Conservation (phyloP, 2,329 filamentous ascomycete species). For the Pseudopyrenochaeta lycopersici region DNA sequence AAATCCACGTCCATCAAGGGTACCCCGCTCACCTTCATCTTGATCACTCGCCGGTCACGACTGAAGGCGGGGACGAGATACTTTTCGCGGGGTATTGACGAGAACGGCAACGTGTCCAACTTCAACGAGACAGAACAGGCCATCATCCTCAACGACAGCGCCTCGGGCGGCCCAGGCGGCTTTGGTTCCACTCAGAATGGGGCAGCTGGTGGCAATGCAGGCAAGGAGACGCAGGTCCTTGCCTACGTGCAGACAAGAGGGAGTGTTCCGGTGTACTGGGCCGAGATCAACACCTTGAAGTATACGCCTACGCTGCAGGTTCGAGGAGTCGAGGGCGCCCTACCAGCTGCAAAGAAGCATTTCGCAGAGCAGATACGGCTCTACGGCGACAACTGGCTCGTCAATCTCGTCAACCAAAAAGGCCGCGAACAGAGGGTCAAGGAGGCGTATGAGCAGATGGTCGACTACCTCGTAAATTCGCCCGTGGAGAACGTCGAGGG, state of each 20-base stretch:
- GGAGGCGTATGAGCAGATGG: conserved; percentile 90
- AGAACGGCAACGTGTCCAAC: conserved; percentile 94
- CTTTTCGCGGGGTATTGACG: conserved; percentile 92
- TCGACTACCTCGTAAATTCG: conserved; percentile 76
- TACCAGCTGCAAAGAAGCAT: conserved; percentile 82
- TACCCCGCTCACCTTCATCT: conserved; percentile 81
- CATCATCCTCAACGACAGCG: conserved; percentile 84
- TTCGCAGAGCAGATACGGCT: conserved; percentile 92
- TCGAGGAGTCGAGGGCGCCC: conserved; percentile 80
- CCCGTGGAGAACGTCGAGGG: conserved; percentile 72
- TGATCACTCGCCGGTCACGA: conserved; percentile 89
- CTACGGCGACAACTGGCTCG: conserved; percentile 96
- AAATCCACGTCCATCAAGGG: conserved; percentile 85
- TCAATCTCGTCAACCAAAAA: conserved; percentile 97
- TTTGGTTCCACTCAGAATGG: conserved; percentile 82
- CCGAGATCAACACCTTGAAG: conserved; percentile 90
- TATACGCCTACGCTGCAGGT: conserved; percentile 93
- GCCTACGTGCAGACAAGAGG: conserved; percentile 97
- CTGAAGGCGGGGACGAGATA: conserved; percentile 91
- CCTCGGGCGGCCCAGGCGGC: conserved; percentile 75
- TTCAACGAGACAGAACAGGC: conserved; percentile 99
- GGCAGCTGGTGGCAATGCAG: conserved; percentile 61
- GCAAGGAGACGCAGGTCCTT: conserved; percentile 84
- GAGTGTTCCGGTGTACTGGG: conserved; percentile 95
- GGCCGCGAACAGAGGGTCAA: conserved; percentile 91